Percentiles rank a stretch among this genome's conserved stretches.
Evolutionary conservation across 2,329 filamentous ascomycete species (phyloP).

Genomic region (Scopulariopsis brevicaulis): DNA sequence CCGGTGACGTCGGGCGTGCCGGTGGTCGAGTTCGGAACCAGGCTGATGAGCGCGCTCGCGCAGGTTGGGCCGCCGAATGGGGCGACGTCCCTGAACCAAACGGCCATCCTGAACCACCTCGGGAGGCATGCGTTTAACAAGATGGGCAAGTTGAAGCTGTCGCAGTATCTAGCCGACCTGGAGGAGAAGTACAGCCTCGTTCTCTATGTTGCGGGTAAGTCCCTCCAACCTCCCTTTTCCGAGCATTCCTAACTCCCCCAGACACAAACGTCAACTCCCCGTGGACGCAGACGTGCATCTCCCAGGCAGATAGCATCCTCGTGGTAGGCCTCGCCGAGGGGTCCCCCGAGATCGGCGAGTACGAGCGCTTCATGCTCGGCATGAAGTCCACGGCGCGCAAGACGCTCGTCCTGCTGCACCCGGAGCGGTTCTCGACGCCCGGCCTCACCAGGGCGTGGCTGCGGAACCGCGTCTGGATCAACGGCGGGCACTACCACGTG

Average conservation of each 20-base stretch:
- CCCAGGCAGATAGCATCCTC: constrained; percentile 91
- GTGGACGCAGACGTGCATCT: constrained; percentile 97
- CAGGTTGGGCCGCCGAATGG: constrained; percentile 87
- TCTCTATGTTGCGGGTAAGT: constrained; percentile 74
- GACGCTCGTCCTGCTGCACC: constrained; percentile 78
- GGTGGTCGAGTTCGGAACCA: constrained; percentile 87
- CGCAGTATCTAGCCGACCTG: constrained; percentile 90
- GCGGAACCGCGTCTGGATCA: constrained; percentile 91
- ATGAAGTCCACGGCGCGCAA: constrained; percentile 97
- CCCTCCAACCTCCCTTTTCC: constrained; percentile 23
- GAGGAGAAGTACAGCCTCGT: constrained; percentile 97
- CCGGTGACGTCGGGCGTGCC: constrained; percentile 87
- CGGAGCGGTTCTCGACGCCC: constrained; percentile 75
- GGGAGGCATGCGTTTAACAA: constrained; percentile 93
- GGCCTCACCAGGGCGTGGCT: constrained; percentile 85
- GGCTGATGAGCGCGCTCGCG: constrained; percentile 73
- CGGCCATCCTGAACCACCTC: constrained; percentile 86
- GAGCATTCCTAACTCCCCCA: constrained; percentile 27
- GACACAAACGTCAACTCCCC: constrained; percentile 95
- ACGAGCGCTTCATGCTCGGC: constrained; percentile 88
- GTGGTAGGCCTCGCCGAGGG: constrained; percentile 85
- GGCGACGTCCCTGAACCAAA: constrained; percentile 85
- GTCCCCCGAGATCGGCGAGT: constrained; percentile 85
- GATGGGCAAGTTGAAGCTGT: constrained; percentile 92
- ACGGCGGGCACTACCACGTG: constrained; percentile 92